Conservation (phyloP, 495 filamentous ascomycete genomes). For the Lophium mytilinum region DNA sequence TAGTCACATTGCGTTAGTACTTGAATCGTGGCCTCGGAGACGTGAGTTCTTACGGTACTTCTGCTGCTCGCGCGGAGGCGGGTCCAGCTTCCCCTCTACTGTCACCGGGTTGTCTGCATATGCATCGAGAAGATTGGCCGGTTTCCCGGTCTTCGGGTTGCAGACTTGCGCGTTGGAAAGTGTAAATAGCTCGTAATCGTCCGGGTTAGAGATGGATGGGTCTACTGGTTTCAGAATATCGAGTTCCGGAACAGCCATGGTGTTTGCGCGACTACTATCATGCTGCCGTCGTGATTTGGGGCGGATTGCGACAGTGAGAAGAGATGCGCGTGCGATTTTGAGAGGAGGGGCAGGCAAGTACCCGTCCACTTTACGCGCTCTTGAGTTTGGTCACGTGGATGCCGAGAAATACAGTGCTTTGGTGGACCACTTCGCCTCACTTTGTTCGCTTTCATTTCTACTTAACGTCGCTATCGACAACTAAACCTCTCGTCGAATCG, state of each 20-base stretch:
- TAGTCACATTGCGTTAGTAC: constrained; percentile 12
- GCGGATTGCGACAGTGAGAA: neutral
- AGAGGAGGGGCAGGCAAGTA: too few relatives aligned
- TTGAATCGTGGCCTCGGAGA: constrained; percentile 27
- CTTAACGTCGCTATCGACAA: too few relatives aligned
- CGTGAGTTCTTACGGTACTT: constrained; percentile 6
- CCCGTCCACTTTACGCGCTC: too few relatives aligned
- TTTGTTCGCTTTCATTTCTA: too few relatives aligned
- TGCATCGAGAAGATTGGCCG: constrained; percentile 47
- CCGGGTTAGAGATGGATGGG: constrained; percentile 38
- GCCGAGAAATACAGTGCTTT: too few relatives aligned
- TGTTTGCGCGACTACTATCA: neutral
- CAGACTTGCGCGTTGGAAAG: constrained; percentile 47
- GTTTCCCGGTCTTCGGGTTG: constrained; percentile 41
- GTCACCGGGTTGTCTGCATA: constrained; percentile 46
- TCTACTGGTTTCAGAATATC: constrained; percentile 47
- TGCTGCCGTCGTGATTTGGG: neutral
- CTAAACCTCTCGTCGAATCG: too few relatives aligned
- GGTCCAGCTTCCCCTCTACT: constrained; percentile 44
- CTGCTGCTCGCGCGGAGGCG: constrained; percentile 38
- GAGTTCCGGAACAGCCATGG: constrained; percentile 40
- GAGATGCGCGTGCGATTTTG: too few relatives aligned
- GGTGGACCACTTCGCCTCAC: too few relatives aligned
- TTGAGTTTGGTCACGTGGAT: too few relatives aligned
- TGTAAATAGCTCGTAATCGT: constrained; percentile 52